Conservation (phyloP, 2,329 filamentous ascomycete species). For the Colletotrichum higginsianum region DNA sequence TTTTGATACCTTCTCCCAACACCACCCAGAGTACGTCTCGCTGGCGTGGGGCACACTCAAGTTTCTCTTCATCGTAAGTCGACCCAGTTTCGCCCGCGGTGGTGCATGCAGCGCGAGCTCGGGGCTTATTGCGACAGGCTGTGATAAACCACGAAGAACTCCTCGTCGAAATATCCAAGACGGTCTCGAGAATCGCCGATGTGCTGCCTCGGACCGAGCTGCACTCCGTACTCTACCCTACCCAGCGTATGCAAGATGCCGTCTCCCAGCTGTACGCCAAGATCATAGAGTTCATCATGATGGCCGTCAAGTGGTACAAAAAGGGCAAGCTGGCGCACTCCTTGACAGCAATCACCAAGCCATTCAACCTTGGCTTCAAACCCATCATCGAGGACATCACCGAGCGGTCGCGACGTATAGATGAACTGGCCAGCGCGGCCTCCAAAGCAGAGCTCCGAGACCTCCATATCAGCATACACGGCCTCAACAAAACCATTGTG, state of each 20-base stretch:
- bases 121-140: not conserved
- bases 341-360: not conserved
- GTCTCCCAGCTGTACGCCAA: slow-evolving; percentile 6
- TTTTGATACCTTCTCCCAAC: slow-evolving; percentile 21
- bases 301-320: not conserved
- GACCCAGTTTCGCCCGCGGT: no score
- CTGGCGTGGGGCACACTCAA: slow-evolving; percentile 15
- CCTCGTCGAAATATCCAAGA: slow-evolving; percentile 4
- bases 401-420: not conserved
- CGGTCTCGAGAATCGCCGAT: not conserved
- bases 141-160: slow-evolving; percentile 22
- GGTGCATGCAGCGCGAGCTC: not conserved
- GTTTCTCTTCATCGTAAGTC: slow-evolving; percentile 8
- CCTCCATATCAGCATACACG: not conserved
- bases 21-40: slow-evolving; percentile 18
- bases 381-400: not conserved
- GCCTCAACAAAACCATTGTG: not conserved
- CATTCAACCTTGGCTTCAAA: not conserved
- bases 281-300: not conserved
- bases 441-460: slow-evolving; percentile 14
- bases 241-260: not conserved
- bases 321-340: not conserved
- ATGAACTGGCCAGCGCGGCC: not conserved
- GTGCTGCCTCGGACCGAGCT: not conserved
- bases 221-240: not conserved